Percentiles rank a stretch among this genome's conserved stretches.
Evolutionary conservation across 2,329 filamentous ascomycete genomes (phyloP).

Genomic region (Colletotrichum tanaceti): DNA sequence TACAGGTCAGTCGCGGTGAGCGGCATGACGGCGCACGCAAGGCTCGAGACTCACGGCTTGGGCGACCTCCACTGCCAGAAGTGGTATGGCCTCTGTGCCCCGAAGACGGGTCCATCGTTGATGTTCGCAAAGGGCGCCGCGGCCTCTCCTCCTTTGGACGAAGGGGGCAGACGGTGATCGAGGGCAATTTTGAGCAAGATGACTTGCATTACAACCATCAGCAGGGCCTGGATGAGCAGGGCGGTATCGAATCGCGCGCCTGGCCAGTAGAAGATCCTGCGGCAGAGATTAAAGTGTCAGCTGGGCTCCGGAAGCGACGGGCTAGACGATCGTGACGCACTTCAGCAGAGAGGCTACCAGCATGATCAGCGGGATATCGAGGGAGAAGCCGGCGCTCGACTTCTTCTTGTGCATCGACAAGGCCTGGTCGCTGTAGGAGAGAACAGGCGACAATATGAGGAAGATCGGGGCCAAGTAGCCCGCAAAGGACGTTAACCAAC

Average conservation of each 20-base stretch:
- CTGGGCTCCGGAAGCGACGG: conserved; percentile 21
- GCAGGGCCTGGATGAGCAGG: conserved; percentile 71
- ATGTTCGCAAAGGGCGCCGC: conserved; percentile 71
- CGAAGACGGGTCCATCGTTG: conserved; percentile 51
- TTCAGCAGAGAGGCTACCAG: conserved; percentile 74
- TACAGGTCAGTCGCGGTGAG: conserved; percentile 7
- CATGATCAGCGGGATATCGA: conserved; percentile 80
- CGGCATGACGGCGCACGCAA: not conserved
- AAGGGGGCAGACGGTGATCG: conserved; percentile 71
- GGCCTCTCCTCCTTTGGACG: conserved; percentile 70
- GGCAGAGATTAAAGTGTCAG: conserved; percentile 21
- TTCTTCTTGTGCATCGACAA: conserved; percentile 72
- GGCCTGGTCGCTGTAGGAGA: conserved; percentile 75
- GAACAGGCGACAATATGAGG: conserved; percentile 70
- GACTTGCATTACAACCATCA: conserved; percentile 74
- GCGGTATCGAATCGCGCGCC: conserved; percentile 73
- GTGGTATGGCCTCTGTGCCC: conserved; percentile 72
- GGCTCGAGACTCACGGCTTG: conserved; percentile 65
- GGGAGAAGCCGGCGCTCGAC: conserved; percentile 75
- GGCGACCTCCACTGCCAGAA: conserved; percentile 86
- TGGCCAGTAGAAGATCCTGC: conserved; percentile 77
- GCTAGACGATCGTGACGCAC: conserved; percentile 51
- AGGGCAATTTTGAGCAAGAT: conserved; percentile 75
- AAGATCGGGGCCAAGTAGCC: conserved; percentile 72
- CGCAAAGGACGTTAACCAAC: conserved; percentile 51